Percentiles rank a stretch among this genome's conserved stretches.
These are phyloP conservation scores for Spirogloea muscicola DNA, from an alignment of 139 green algal genomes.

Conservation along the genomic window DNA sequence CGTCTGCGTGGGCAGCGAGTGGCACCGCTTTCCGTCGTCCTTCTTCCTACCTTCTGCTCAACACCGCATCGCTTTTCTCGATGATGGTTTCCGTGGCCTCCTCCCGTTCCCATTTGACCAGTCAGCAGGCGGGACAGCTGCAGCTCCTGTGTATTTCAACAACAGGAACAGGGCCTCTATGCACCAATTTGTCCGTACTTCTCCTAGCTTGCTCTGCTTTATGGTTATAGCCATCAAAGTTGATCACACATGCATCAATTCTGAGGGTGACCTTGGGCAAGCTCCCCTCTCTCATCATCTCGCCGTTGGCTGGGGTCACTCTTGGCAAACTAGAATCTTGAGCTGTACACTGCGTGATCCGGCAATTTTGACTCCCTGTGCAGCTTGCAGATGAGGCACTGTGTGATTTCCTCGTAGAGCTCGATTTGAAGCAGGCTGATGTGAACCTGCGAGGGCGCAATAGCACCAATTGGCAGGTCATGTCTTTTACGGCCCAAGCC, in stretches of 20 bases:
- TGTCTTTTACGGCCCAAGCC: not conserved
- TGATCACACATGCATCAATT: not conserved
- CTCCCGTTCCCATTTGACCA: slow-evolving; percentile 45
- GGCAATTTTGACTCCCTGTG: not conserved
- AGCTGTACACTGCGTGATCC: not conserved
- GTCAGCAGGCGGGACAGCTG: slow-evolving; percentile 52
- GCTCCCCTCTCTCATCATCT: no score
- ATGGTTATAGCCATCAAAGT: slow-evolving; percentile 2
- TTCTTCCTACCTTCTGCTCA: slow-evolving; percentile 69
- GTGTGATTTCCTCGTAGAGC: slow-evolving; percentile 35
- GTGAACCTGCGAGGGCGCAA: not conserved
- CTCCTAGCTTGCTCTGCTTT: not conserved
- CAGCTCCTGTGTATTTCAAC: slow-evolving; percentile 62
- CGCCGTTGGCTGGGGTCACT: no score
- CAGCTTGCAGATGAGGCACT: slow-evolving; percentile 5
- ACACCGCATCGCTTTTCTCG: slow-evolving; percentile 67
- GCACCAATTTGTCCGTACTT: slow-evolving; percentile 45
- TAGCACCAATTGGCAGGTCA: slow-evolving; percentile 11
- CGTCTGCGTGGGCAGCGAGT: slow-evolving; percentile 74
- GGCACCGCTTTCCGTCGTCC: slow-evolving; percentile 76
- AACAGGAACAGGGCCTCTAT: slow-evolving; percentile 38
- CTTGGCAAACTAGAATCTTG: not conserved
- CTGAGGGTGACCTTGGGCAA: no score
- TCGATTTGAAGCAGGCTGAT: slow-evolving; percentile 8
- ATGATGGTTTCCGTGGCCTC: slow-evolving; percentile 63